A percentile compares a stretch with the other conserved stretches of the same genome.
Evolutionary conservation across 345 rosid genomes (phyloP).

Genomic region (Populus pruinosa): DNA sequence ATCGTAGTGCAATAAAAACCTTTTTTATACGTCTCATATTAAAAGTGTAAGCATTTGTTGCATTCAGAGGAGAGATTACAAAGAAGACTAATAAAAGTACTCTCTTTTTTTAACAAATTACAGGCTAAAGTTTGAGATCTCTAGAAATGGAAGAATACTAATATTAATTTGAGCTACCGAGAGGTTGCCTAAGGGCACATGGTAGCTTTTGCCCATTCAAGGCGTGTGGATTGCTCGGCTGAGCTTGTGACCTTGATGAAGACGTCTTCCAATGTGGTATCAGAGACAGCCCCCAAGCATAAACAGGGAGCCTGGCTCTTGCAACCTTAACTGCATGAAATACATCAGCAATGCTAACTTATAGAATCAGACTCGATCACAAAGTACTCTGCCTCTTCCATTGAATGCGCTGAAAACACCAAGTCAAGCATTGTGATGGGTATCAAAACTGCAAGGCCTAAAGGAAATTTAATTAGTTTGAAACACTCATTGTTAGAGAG

Average conservation of each 20-base stretch:
- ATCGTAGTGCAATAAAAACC: too few species aligned
- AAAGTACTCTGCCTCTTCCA: slow-evolving; percentile 95
- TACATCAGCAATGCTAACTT: slow-evolving; percentile 65
- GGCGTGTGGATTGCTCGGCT: not conserved
- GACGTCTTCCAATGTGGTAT: slow-evolving; percentile 92
- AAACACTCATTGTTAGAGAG: too few species aligned
- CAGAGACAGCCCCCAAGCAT: slow-evolving; percentile 86
- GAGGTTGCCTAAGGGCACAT: too few species aligned
- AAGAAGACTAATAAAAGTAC: too few species aligned
- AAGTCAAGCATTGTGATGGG: slow-evolving; percentile 2
- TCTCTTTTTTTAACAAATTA: too few species aligned
- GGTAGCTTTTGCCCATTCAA: too few species aligned
- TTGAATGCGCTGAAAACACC: slow-evolving; percentile 65
- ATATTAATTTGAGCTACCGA: too few species aligned
- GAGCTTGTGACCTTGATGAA: slow-evolving; percentile 80
- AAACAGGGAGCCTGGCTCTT: slow-evolving; percentile 61
- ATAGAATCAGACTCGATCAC: slow-evolving; percentile 79
- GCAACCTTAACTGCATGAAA: slow-evolving; percentile 79
- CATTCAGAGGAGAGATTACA: too few species aligned
- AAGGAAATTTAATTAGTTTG: not conserved
- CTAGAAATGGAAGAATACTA: too few species aligned
- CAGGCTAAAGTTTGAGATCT: too few species aligned
- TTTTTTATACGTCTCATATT: too few species aligned
- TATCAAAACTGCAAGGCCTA: not conserved
- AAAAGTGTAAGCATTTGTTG: too few species aligned